Percentiles rank a stretch among this genome's conserved stretches.
Evolutionary conservation across 805 yeast genomes (phyloP).

Genomic region (Peterozyma toletana): DNA sequence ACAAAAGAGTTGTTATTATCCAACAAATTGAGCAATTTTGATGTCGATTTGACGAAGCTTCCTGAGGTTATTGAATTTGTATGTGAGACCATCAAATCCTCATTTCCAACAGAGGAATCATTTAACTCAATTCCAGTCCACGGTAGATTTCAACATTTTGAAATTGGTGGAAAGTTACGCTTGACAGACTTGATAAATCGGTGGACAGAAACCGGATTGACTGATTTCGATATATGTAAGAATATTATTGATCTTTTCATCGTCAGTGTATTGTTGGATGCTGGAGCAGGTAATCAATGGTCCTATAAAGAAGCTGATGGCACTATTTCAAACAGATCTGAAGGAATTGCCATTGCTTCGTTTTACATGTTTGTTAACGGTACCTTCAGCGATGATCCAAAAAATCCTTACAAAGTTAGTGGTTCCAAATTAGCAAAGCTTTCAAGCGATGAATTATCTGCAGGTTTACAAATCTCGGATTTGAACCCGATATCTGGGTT

Average conservation of each 20-base stretch:
- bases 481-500: conserved; percentile 45
- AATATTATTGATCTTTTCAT: conserved; percentile 51
- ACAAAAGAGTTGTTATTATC: conserved; percentile 32
- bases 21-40: conserved; percentile 32
- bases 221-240: conserved; percentile 38
- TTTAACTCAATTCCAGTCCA: conserved; percentile 50
- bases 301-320: conserved; percentile 31
- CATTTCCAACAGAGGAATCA: conserved; percentile 32
- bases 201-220: conserved; percentile 20
- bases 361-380: conserved; percentile 48
- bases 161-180: conserved; percentile 39
- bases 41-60: conserved; percentile 35
- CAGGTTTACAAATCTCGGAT: conserved; percentile 41
- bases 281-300: conserved; percentile 65
- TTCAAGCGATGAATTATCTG: conserved; percentile 24
- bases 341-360: conserved; percentile 60
- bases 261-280: conserved; percentile 56
- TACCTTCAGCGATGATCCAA: conserved; percentile 23
- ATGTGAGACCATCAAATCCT: conserved; percentile 32
- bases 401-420: conserved; percentile 34
- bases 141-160: conserved; percentile 63
- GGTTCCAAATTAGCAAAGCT: conserved; percentile 31
- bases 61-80: conserved; percentile 38
- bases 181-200: conserved; percentile 31
- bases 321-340: conserved; percentile 36